Base-by-base conservation (phyloP, 495 filamentous ascomycete genomes). In the Geopyxis carbonaria region DNA sequence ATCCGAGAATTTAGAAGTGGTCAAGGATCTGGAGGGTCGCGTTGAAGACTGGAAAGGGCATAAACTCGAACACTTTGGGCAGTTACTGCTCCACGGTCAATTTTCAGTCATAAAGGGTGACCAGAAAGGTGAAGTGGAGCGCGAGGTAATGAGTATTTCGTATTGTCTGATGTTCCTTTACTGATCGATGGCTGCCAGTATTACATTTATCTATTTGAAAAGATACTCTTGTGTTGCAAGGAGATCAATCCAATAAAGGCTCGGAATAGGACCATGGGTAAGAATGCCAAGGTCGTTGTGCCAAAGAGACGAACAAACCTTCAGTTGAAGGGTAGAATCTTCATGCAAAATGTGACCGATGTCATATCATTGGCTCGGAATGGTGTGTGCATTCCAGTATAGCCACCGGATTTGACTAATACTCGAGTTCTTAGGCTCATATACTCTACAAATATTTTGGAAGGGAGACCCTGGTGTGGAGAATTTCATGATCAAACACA, bases 281-380 rank as follows among this genome's bases (percentile, higher is more conserved):
- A 22, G 25, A 28, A 64, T 60, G 45, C 77, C 61, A 84, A 82
- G 57, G 69, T 78, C 1, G 63, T 73, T 32, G 69, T 74, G 40
- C 74, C 70, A 45, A 87, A 79, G 53, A 69, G 72, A 36, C 80
- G 80, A 51, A 70, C 76, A 23, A 86, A 80, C 56, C 64, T 97
- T 34, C 85, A 93, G 56, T 68, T 97, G 22, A 97, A 95, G 61
- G 89, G 89, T 18, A 73, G 89, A 15, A 97, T 97, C 50, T 95
- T 95, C 60, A 94, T 97, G 87, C 85, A 87, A 40, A 97, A 97
- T 55, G 87, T 97, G 31, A 97, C 89, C 5, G 85, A 95, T 52
- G 78, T 92, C 18, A 63, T 93, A 3, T 81, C 78, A 13, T 62
- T 85, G 22, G 69, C 73, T 38, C 92, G 82, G 57, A 76, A 78